phyloP scores from a whole-genome alignment of 768 basidiomycete species.

The Boletus eberwhitei region DNA sequence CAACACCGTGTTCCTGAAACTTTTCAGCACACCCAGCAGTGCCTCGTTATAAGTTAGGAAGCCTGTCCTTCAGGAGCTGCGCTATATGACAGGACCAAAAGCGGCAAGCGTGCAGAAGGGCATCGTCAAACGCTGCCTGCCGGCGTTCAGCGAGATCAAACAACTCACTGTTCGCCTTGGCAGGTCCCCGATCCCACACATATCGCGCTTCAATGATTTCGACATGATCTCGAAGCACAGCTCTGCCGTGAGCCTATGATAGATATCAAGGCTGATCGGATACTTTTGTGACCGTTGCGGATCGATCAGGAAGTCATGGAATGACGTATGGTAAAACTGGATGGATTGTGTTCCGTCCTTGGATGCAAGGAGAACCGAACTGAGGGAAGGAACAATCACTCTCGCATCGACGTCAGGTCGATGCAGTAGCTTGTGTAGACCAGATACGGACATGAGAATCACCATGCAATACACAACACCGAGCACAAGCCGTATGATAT shows the following conservation, averaged over 20 bases:
- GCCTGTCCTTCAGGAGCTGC: constrained; percentile 7
- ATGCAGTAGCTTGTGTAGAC: constrained; percentile 13
- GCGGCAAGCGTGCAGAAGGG: constrained; percentile 17
- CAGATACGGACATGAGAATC: constrained; percentile 10
- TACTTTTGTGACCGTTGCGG: constrained; percentile 17
- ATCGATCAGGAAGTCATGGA: constrained; percentile 19
- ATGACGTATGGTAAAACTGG: constrained; percentile 22
- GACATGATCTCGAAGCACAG: constrained; percentile 18
- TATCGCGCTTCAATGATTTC: constrained; percentile 18
- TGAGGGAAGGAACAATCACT: constrained; percentile 13
- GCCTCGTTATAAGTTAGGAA: constrained; percentile 7
- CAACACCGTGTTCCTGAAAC: constrained; percentile 13
- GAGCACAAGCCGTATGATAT: constrained; percentile 15
- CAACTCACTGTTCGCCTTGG: constrained; percentile 16
- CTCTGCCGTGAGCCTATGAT: constrained; percentile 20
- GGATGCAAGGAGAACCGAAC: constrained; percentile 17
- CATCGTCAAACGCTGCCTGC: constrained; percentile 9
- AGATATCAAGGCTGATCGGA: constrained; percentile 10
- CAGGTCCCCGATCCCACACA: constrained; percentile 16
- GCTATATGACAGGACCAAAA: constrained; percentile 20
- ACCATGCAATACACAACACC: constrained; percentile 17
- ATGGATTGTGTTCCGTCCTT: constrained; percentile 19
- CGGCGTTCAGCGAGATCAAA: constrained; percentile 18
- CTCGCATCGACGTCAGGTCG: constrained; percentile 15
- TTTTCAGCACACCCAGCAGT: constrained; percentile 6